A percentile compares a stretch with the other conserved stretches of the same genome.
Conservation (phyloP, 352 stramenopile species). For the Globisporangium paddicum region DNA sequence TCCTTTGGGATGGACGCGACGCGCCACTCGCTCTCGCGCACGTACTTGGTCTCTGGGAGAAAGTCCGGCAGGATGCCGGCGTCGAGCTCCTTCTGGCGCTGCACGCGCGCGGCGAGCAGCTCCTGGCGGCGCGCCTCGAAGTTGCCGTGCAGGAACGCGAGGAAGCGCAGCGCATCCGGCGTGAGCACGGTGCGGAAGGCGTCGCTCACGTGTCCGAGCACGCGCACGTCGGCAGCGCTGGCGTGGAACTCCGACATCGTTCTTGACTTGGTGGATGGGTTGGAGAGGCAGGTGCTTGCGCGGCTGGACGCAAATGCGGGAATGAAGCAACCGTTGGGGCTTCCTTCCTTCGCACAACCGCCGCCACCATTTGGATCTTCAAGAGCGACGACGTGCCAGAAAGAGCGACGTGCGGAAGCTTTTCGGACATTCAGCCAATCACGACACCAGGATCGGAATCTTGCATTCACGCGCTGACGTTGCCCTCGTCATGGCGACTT, state of each 20-base stretch:
- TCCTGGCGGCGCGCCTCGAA: slow-evolving; percentile 72
- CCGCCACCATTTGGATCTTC: slow-evolving; percentile 4
- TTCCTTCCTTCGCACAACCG: neutral
- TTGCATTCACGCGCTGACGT: slow-evolving; percentile 10
- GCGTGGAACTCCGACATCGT: slow-evolving; percentile 53
- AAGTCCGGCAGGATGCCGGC: slow-evolving; percentile 87
- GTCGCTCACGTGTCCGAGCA: slow-evolving; percentile 79
- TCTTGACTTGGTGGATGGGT: neutral
- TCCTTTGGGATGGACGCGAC: slow-evolving; percentile 80
- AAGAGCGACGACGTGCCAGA: slow-evolving; percentile 8
- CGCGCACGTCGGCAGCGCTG: slow-evolving; percentile 68
- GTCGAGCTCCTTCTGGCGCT: slow-evolving; percentile 81
- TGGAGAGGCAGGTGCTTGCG: slow-evolving; percentile 1
- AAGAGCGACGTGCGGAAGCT: slow-evolving; percentile 1
- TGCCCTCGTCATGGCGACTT: neutral
- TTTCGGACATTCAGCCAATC: slow-evolving; percentile 14
- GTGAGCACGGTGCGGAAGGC: slow-evolving; percentile 83
- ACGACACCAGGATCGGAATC: slow-evolving; percentile 1
- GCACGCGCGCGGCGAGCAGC: slow-evolving; percentile 40
- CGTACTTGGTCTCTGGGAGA: slow-evolving; percentile 76
- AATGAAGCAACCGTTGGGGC: neutral
- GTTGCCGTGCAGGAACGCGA: slow-evolving; percentile 86
- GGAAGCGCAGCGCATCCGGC: slow-evolving; percentile 88
- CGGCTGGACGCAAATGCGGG: slow-evolving; percentile 11
- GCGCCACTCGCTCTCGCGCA: slow-evolving; percentile 75